phyloP scores from a whole-genome alignment of 2,329 filamentous ascomycete species.

The Aspergillus ochraceoroseus region DNA sequence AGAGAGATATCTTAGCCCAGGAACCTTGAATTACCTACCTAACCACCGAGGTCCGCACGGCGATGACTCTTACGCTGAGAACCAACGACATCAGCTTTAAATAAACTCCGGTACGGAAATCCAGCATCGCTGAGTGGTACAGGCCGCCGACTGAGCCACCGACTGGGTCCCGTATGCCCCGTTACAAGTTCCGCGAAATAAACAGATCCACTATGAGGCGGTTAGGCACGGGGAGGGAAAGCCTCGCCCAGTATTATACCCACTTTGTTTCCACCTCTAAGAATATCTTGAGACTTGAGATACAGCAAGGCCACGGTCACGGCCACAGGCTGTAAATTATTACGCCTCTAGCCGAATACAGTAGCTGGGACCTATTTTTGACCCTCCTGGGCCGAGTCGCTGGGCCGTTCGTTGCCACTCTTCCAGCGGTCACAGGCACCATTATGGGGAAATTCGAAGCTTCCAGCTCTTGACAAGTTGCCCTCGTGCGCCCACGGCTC shows the following conservation, averaged over 20 bases:
- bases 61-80: no score
- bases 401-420: neutral
- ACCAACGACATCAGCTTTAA: conserved; percentile 3
- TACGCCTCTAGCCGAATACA: neutral
- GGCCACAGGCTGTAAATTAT: neutral
- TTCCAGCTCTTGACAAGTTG: neutral
- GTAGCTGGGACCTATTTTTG: conserved; percentile 1
- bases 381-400: neutral
- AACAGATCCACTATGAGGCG: conserved; percentile 7
- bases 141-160: conserved; percentile 7
- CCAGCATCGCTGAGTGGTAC: neutral
- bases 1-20: no score
- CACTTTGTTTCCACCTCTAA: neutral
- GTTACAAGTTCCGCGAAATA: conserved; percentile 13
- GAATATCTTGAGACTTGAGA: neutral
- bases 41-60: no score
- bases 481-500: conserved; percentile 2
- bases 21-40: no score
- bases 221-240: conserved; percentile 10
- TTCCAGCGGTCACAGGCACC: conserved; percentile 1
- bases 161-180: conserved; percentile 4
- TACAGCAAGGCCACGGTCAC: neutral
- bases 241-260: conserved; percentile 1
- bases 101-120: neutral
- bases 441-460: neutral